Evolutionary conservation across 805 yeast species (phyloP).

Genomic region (Zygosaccharomyces rouxii): DNA sequence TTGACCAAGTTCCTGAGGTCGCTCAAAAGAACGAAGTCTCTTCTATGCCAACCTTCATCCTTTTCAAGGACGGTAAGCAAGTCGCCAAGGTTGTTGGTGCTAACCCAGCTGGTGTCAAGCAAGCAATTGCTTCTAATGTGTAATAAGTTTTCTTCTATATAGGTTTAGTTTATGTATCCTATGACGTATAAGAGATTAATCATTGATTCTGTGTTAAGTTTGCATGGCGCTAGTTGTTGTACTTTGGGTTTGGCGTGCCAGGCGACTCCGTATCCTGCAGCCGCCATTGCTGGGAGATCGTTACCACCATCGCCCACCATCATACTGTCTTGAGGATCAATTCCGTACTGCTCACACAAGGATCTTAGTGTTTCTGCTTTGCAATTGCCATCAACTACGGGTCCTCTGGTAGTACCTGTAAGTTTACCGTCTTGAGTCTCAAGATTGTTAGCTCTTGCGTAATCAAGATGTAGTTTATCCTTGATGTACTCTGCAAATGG

Average conservation of each 20-base stretch:
- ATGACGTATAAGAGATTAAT: constrained; percentile 74
- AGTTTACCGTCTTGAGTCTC: constrained; percentile 47
- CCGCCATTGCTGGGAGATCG: constrained; percentile 86
- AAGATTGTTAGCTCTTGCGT: constrained; percentile 80
- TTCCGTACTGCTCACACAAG: constrained; percentile 51
- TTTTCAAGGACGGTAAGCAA: constrained; percentile 78
- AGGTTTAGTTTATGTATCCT: constrained; percentile 43
- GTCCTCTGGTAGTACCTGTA: constrained; percentile 75
- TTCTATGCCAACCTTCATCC: constrained; percentile 65
- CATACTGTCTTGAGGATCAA: constrained; percentile 52
- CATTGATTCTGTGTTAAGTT: constrained; percentile 69
- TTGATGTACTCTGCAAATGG: constrained; percentile 81
- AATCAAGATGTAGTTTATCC: constrained; percentile 64
- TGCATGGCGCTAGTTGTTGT: constrained; percentile 74
- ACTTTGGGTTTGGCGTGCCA: constrained; percentile 97
- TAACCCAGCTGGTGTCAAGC: constrained; percentile 78
- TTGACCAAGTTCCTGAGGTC: constrained; percentile 73
- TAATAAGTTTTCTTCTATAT: constrained; percentile 25
- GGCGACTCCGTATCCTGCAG: constrained; percentile 91
- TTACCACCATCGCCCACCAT: constrained; percentile 98
- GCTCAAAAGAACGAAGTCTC: constrained; percentile 60
- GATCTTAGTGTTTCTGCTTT: constrained; percentile 70
- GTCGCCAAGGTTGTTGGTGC: constrained; percentile 85
- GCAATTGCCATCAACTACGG: constrained; percentile 77
- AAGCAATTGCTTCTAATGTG: constrained; percentile 52